phyloP scores from a whole-genome alignment of 768 basidiomycete species.

The Boletellus ananiceps region DNA sequence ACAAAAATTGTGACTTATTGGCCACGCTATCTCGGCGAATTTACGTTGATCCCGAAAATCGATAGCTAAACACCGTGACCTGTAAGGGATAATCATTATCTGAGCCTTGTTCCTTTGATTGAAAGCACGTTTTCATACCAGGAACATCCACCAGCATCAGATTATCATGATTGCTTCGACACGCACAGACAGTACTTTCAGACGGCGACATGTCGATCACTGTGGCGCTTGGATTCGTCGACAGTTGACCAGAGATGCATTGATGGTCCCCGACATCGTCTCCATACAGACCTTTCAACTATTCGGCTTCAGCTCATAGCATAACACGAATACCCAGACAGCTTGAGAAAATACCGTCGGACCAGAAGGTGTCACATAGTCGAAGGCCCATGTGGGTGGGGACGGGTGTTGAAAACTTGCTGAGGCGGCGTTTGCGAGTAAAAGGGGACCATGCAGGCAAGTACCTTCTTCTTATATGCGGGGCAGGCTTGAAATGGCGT shows the following conservation, averaged over 20 bases:
- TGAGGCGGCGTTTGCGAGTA: conserved; percentile 5
- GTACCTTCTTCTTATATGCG: too few relatives aligned
- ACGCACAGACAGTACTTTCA: too few relatives aligned
- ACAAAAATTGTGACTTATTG: not conserved
- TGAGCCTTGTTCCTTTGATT: not conserved
- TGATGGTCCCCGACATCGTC: not conserved
- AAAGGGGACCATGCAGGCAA: not conserved
- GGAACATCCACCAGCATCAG: too few relatives aligned
- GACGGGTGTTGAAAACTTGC: not conserved
- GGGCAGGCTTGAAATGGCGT: too few relatives aligned
- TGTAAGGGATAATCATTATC: not conserved
- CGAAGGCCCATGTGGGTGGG: not conserved
- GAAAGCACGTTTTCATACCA: too few relatives aligned
- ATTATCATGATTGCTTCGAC: too few relatives aligned
- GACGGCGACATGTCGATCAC: too few relatives aligned
- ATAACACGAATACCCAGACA: not conserved
- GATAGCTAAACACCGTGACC: not conserved
- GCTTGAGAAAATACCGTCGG: not conserved
- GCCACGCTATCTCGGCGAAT: too few relatives aligned
- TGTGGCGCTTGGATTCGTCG: too few relatives aligned
- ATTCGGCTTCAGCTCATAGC: too few relatives aligned
- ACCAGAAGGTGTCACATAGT: not conserved
- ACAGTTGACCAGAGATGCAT: not conserved
- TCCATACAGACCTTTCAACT: too few relatives aligned
- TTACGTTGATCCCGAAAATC: not conserved